A percentile compares a stretch with the other conserved stretches of the same genome.
phyloP scores from a whole-genome alignment of 148 eudicot species.

The Silene conica region DNA sequence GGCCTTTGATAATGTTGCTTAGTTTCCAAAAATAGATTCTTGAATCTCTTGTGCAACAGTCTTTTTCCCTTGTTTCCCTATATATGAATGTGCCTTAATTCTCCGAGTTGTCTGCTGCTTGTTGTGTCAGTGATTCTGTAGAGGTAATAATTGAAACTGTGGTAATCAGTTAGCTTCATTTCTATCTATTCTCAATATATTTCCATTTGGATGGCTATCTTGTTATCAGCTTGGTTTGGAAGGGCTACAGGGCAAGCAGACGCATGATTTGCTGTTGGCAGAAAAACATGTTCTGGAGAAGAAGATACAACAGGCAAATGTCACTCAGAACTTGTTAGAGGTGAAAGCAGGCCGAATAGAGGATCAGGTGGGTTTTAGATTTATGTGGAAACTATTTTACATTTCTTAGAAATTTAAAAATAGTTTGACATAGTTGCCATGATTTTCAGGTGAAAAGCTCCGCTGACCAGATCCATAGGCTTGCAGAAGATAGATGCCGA shows the following conservation, averaged over 20 bases:
- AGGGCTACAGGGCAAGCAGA: slow-evolving; percentile 62
- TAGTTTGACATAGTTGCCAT: slow-evolving; percentile 2
- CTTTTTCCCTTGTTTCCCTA: background rate
- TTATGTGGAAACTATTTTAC: background rate
- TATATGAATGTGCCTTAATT: background rate
- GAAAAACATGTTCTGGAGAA: slow-evolving; percentile 60
- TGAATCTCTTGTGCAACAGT: background rate
- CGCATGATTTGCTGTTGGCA: slow-evolving; percentile 42
- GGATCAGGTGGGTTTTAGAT: slow-evolving; percentile 58
- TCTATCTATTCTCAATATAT: background rate
- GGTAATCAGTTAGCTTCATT: background rate
- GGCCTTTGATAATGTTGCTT: too few species aligned
- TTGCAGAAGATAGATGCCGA: slow-evolving; percentile 65
- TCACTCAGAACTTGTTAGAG: slow-evolving; percentile 40
- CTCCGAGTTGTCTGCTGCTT: background rate
- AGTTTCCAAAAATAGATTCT: background rate
- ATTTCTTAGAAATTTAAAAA: background rate
- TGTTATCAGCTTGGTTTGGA: slow-evolving; percentile 75
- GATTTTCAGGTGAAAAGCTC: slow-evolving; percentile 50
- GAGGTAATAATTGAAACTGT: background rate
- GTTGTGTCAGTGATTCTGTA: background rate
- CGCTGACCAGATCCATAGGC: slow-evolving; percentile 61
- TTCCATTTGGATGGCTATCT: background rate
- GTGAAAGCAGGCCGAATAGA: slow-evolving; percentile 64
- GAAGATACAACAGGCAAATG: slow-evolving; percentile 54